Evolutionary conservation across 2,329 filamentous ascomycete genomes (phyloP).

Genomic region (Penicillium sp.): DNA sequence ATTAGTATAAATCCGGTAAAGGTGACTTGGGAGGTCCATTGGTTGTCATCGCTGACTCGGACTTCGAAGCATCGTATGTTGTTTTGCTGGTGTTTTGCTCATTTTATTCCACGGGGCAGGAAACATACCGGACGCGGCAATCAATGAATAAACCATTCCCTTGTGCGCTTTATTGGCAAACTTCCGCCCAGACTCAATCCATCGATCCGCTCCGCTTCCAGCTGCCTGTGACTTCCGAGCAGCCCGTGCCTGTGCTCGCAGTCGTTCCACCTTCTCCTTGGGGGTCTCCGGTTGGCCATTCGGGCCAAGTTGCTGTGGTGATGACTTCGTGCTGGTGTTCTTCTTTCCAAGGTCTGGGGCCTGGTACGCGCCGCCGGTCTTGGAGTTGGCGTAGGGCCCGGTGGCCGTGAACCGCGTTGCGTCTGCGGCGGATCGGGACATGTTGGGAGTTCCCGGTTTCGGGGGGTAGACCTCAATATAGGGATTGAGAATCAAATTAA

Average conservation of each 20-base stretch:
- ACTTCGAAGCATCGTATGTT: background rate
- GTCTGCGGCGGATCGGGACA: conserved; percentile 51
- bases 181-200: conserved; percentile 54
- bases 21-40: background rate
- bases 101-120: background rate
- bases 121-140: conserved; percentile 59
- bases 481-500: background rate
- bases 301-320: conserved; percentile 24
- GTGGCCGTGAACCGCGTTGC: conserved; percentile 54
- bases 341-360: conserved; percentile 32
- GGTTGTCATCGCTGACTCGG: background rate
- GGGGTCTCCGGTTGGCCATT: conserved; percentile 57
- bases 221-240: conserved; percentile 62
- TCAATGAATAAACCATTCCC: conserved; percentile 59
- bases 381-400: conserved; percentile 50
- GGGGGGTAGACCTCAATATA: conserved; percentile 1
- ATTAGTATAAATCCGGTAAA: background rate
- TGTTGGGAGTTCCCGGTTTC: conserved; percentile 21
- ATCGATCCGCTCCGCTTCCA: conserved; percentile 52
- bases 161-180: conserved; percentile 63
- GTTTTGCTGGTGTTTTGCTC: background rate
- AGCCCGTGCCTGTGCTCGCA: conserved; percentile 67
- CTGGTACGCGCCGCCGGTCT: conserved; percentile 35
- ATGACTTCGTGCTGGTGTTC: conserved; percentile 9
- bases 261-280: conserved; percentile 66